Base-by-base conservation (phyloP, 495 filamentous ascomycete genomes). In the Cenococcum geophilum region DNA sequence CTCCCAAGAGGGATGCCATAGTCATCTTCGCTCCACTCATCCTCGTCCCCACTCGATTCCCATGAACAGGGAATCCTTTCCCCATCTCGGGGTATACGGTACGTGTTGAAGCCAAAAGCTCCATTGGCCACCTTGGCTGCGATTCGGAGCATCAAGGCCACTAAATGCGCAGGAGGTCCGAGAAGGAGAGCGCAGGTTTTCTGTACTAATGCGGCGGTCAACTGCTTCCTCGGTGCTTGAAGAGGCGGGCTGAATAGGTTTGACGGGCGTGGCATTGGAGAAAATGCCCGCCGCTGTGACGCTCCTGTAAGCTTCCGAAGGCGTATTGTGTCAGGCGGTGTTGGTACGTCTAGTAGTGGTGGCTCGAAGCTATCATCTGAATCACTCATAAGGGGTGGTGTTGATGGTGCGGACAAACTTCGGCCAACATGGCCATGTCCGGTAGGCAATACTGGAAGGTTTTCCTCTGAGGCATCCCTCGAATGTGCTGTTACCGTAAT, bases 91-190 rank as follows among this genome's bases (percentile, higher is more conserved):
- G 54, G 61, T 5, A 68, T 62, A 6, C 62, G 61, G 37, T 68
- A 68, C 1, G 66, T 68, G 23, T 57, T 57, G 55, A 61, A 68
- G 3, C 66, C 51, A 21, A 64, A 77, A 1, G 82, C 80, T 4
- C 84, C 87, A 21, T 85, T 81, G 0, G 83, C 79, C 62, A 95
- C 88, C 40, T 81, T 82, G 0, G 87, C 84, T 1, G 91, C 89
- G 32, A 96, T 87, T 54, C 83, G 83, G 8, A 96, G 78, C 77
- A 96, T 88, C 43, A 93, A 73, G 8, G 83, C 78, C 37, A 95
- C 78, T 8, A 96, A 79, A 60, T 89, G 82, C 22, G 84, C 79
- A 0, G 91, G 89, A 8, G 90, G 89, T 0, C 86, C 81, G 25
- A 95, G 74, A 1, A 95, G 76, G 4, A 93, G 77, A 20, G 87